Evolutionary conservation across 2,329 filamentous ascomycete genomes (phyloP).

Genomic region (Diaporthe citri): DNA sequence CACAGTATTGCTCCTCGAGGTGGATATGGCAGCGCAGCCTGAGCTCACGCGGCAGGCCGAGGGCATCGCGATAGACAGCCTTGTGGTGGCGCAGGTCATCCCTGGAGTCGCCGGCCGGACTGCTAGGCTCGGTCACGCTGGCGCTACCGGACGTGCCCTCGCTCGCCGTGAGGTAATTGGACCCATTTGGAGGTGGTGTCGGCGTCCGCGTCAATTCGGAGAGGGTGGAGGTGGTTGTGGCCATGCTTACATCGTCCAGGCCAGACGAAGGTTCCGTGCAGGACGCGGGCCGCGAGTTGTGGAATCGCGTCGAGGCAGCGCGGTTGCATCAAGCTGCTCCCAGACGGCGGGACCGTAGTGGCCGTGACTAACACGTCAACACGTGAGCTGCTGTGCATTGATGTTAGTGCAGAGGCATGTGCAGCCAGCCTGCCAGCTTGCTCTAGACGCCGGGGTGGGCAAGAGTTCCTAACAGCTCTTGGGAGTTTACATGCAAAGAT

Average conservation of each 20-base stretch:
- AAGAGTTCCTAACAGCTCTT: background rate
- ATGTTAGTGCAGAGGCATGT: background rate
- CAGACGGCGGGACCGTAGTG: background rate
- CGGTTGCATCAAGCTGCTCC: background rate
- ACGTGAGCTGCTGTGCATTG: background rate
- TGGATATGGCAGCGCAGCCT: slow-evolving; percentile 77
- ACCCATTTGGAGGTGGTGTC: slow-evolving; percentile 40
- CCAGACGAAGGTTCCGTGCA: background rate
- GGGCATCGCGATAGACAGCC: slow-evolving; percentile 64
- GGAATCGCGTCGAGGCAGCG: slow-evolving; percentile 24
- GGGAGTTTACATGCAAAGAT: background rate
- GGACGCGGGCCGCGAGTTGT: slow-evolving; percentile 1
- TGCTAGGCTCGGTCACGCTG: slow-evolving; percentile 40
- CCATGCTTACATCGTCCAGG: slow-evolving; percentile 40
- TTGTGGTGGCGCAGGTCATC: slow-evolving; percentile 12
- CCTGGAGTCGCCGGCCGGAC: slow-evolving; percentile 38
- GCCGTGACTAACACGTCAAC: background rate
- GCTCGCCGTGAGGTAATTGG: slow-evolving; percentile 33
- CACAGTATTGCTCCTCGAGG: slow-evolving; percentile 77
- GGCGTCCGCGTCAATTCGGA: slow-evolving; percentile 43
- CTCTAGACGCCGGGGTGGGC: too few species aligned
- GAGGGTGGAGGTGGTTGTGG: slow-evolving; percentile 47
- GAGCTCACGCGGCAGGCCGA: slow-evolving; percentile 72
- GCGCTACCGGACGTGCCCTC: slow-evolving; percentile 25
- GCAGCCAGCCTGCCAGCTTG: background rate